Evolutionary conservation across 2,329 filamentous ascomycete species (phyloP), one percentile per base, ranked within the genome.

Genomic region (Cordyceps javanica): DNA sequence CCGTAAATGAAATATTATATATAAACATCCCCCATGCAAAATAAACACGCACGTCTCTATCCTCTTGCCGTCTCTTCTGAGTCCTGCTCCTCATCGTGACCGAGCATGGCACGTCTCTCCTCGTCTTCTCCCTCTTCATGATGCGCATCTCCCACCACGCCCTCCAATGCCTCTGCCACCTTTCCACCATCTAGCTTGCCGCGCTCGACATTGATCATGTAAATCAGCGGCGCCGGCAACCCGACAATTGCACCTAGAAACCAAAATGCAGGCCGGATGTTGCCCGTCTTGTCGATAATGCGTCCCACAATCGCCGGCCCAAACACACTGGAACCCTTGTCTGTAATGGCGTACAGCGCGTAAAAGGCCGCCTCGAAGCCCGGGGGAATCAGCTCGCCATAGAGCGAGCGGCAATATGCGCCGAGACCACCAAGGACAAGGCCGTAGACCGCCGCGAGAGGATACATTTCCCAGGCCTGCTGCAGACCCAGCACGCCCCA

Each of bases 301-400:
- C 86, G 85, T 1, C 92, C 94, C 0, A 99, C 94, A 68, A 99
- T 93, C 0, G 91, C 89, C 0, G 94, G 94, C 0, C 94, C 94
- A 71, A 99, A 97, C 2, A 97, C 80, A 68, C 90, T 95, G 23
- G 89, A 94, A 1, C 93, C 92, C 72, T 99, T 99, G 71, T 99
- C 94, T 2, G 94, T 97, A 62, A 97, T 97, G 36, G 94, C 94
- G 69, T 97, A 99, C 2, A 99, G 78, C 0, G 93, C 92, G 69
- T 96, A 99, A 69, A 99, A 99, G 0, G 93, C 92, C 0, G 94
- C 92, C 73, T 99, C 94, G 30, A 89, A 95, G 4, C 94, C 94
- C 0, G 91, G 90, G 1, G 94, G 94, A 57, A 99, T 96, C 58
- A 99, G 80, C 71, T 97, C 92, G 39, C 91, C 92, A 68, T 90